These are phyloP conservation scores for Margaritispora aquatica DNA, from an alignment of 495 filamentous ascomycete species.

Conservation along the genomic window DNA sequence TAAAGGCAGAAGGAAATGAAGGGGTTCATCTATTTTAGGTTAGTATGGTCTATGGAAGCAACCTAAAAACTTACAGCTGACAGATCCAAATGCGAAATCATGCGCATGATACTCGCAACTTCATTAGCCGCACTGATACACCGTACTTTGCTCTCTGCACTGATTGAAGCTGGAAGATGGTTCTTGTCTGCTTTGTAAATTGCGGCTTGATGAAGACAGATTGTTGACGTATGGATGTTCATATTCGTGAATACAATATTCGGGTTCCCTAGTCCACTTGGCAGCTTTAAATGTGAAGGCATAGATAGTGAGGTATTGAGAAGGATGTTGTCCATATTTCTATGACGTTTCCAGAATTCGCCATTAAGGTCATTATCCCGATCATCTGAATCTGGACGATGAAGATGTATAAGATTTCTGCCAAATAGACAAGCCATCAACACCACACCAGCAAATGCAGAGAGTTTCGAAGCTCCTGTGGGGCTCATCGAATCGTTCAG, in stretches of 20 bases:
- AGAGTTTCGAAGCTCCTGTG: slow-evolving; percentile 61
- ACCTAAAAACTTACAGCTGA: slow-evolving; percentile 57
- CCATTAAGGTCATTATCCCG: slow-evolving; percentile 85
- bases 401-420: slow-evolving; percentile 88
- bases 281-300: slow-evolving; percentile 77
- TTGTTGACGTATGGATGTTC: slow-evolving; percentile 93
- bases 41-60: not conserved
- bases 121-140: slow-evolving; percentile 93
- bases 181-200: slow-evolving; percentile 97
- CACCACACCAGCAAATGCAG: slow-evolving; percentile 74
- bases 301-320: slow-evolving; percentile 79
- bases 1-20: slow-evolving; percentile 96
- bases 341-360: slow-evolving; percentile 93
- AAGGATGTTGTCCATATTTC: slow-evolving; percentile 82
- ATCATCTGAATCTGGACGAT: slow-evolving; percentile 80
- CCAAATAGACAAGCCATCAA: slow-evolving; percentile 87
- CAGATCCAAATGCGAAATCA: slow-evolving; percentile 87
- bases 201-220: slow-evolving; percentile 95
- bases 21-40: slow-evolving; percentile 72
- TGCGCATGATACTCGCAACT: slow-evolving; percentile 93
- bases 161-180: slow-evolving; percentile 66
- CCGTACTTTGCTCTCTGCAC: slow-evolving; percentile 81
- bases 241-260: slow-evolving; percentile 96
- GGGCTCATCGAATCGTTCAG: slow-evolving; percentile 69
- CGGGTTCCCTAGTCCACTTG: slow-evolving; percentile 64